Base-by-base conservation (phyloP, 768 basidiomycete genomes). In the Coprinopsis cinerea region DNA sequence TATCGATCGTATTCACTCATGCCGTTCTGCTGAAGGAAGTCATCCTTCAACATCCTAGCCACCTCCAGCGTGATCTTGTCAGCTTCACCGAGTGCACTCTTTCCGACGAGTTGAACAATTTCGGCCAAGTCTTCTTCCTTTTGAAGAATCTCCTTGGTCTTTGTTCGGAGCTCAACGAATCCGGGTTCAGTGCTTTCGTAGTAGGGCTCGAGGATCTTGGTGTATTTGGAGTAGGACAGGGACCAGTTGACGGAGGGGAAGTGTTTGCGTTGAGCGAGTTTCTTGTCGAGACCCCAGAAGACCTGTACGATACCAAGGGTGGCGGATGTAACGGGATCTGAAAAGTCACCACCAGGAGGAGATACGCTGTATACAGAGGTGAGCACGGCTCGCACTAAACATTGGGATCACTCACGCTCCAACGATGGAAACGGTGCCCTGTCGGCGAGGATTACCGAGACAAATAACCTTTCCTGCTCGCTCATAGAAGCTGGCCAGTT, bases 181-280 rank as follows among this genome's bases (percentile, higher is more conserved):
- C 92, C 95, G 3, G 92, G 89, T 59, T 91, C 85, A 44, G 84
- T 85, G 36, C 75, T 70, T 66, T 98, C 93, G 68, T 98, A 99
- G 68, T 93, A 85, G 1, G 88, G 80, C 59, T 95, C 93, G 34
- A 97, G 80, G 9, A 93, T 83, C 63, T 93, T 94, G 54, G 85
- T 88, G 69, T 99, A 98, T 67, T 99, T 99, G 52, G 96, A 98
- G 68, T 98, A 98, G 9, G 96, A 99, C n/a, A 96, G 73, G 57
- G 85, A 96, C 96, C 96, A 99, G 72, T 99, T 97, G 66, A 99
- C 95, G n/a, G 94, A 96, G 1, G 96, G 96, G 79, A 99, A 99
- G 66, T 99, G 94, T 68, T 99, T 98, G 55, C 95, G 81, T 65
- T 98, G 96, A 2, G 96, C 96, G 52, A 98, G 83, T 65, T 95